Evolutionary conservation across 306 rosid genomes (phyloP).

Genomic region (Carpinus viminea): DNA sequence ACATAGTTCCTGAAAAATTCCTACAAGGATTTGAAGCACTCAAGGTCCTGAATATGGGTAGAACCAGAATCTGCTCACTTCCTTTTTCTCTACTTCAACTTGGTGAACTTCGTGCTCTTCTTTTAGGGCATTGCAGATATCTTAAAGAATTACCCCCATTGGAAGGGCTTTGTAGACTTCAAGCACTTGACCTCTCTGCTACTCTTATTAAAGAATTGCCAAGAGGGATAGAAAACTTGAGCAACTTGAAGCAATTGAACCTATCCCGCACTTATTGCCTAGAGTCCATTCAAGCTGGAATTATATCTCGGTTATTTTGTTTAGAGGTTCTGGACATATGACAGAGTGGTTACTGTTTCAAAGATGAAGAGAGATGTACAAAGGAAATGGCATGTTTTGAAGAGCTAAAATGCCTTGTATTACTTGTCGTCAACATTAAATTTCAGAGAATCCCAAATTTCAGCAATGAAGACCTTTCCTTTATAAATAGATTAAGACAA

Average conservation of each 20-base stretch:
- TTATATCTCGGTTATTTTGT: conserved; percentile 12
- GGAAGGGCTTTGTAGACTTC: conserved; percentile 6
- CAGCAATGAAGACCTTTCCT: neutral
- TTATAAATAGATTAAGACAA: conserved; percentile 16
- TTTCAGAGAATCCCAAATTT: conserved; percentile 12
- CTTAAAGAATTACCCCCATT: conserved; percentile 6
- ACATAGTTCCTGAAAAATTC: conserved; percentile 3
- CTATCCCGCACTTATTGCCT: neutral
- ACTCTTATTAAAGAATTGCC: conserved; percentile 21
- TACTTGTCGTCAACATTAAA: conserved; percentile 3
- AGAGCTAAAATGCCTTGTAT: conserved; percentile 5
- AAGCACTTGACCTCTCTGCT: conserved; percentile 10
- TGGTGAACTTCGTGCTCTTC: conserved; percentile 19
- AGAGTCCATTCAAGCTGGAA: neutral
- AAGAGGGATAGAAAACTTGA: conserved; percentile 5
- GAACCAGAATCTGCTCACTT: conserved; percentile 7
- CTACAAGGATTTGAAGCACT: conserved; percentile 6
- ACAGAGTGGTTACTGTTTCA: neutral
- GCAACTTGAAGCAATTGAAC: conserved; percentile 2
- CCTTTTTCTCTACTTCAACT: conserved; percentile 28
- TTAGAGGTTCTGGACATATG: conserved; percentile 24
- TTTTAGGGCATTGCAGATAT: neutral
- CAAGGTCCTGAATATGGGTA: conserved; percentile 9
- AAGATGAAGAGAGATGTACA: neutral
- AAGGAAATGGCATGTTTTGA: conserved; percentile 23